Evolutionary conservation across 2,329 filamentous ascomycete genomes (phyloP).

Genomic region (Alternaria conjuncta): DNA sequence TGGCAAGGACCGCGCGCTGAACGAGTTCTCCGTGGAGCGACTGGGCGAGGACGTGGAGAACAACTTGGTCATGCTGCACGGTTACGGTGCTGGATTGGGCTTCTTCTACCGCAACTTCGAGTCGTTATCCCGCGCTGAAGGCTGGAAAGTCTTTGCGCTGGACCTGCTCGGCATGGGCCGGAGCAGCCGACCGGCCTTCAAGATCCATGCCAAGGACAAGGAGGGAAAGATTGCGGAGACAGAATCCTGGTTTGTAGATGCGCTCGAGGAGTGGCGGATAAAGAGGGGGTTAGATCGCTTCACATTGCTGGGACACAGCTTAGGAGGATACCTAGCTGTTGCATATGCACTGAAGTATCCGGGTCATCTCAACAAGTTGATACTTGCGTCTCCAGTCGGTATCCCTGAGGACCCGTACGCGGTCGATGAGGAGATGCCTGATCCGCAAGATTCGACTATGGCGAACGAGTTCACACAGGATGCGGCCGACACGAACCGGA

Average conservation of each 20-base stretch:
- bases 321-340: conserved; percentile 93
- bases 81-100: conserved; percentile 92
- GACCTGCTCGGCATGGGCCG: conserved; percentile 96
- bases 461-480: conserved; percentile 81
- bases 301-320: conserved; percentile 88
- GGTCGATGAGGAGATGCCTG: conserved; percentile 78
- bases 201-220: conserved; percentile 80
- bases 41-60: conserved; percentile 80
- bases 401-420: conserved; percentile 95
- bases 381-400: conserved; percentile 91
- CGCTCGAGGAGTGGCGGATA: conserved; percentile 93
- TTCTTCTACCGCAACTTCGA: conserved; percentile 99
- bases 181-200: conserved; percentile 82
- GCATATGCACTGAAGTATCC: conserved; percentile 97
- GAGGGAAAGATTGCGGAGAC: conserved; percentile 84
- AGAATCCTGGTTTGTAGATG: conserved; percentile 95
- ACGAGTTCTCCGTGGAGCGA: conserved; percentile 91
- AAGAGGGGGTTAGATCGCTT: conserved; percentile 90
- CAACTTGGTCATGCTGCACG: conserved; percentile 93
- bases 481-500: conserved; percentile 67
- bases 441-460: conserved; percentile 73
- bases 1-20: conserved; percentile 85
- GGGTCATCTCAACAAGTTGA: conserved; percentile 91
- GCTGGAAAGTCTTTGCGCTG: conserved; percentile 91
- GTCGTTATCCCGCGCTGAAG: conserved; percentile 74